phyloP scores from a whole-genome alignment of 179 eudicot species.

The Silene noctiflora region DNA sequence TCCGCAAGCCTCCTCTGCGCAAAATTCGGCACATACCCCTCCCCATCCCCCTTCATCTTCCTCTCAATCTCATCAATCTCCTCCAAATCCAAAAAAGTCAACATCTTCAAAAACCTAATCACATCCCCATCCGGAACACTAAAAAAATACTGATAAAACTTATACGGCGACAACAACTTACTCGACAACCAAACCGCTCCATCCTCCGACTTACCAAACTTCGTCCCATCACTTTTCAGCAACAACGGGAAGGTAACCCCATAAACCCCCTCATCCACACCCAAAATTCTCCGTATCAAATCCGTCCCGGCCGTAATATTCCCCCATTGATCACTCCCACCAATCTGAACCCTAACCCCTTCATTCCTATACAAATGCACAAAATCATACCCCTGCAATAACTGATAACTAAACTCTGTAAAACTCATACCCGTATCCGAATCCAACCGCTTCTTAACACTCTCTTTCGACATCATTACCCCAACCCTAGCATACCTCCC shows the following conservation, averaged over 20 bases:
- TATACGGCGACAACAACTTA: slow-evolving; percentile 60
- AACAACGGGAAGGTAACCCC: slow-evolving; percentile 83
- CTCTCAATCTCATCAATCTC: slow-evolving; percentile 57
- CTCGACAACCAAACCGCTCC: slow-evolving; percentile 90
- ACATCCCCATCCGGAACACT: slow-evolving; percentile 70
- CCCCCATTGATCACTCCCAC: slow-evolving; percentile 97
- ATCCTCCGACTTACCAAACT: slow-evolving; percentile 83
- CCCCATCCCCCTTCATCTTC: slow-evolving; percentile 37
- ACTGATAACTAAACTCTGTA: slow-evolving; percentile 79
- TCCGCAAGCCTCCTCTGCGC: slow-evolving; percentile 79
- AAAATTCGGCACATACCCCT: slow-evolving; percentile 53
- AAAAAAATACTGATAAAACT: slow-evolving; percentile 83
- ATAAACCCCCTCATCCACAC: slow-evolving; percentile 52
- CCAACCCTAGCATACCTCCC: slow-evolving; percentile 82
- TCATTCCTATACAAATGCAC: slow-evolving; percentile 50
- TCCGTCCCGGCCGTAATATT: slow-evolving; percentile 92
- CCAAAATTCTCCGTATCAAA: slow-evolving; percentile 58
- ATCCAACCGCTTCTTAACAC: slow-evolving; percentile 66
- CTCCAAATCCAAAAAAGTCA: slow-evolving; percentile 62
- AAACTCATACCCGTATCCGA: slow-evolving; percentile 81
- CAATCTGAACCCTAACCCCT: slow-evolving; percentile 67
- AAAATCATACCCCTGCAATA: slow-evolving; percentile 86
- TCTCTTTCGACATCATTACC: slow-evolving; percentile 78
- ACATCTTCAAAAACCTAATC: slow-evolving; percentile 59
- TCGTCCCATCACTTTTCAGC: slow-evolving; percentile 76